Evolutionary conservation across 2,329 filamentous ascomycete species (phyloP), one percentile per base, ranked within the genome.

Genomic region (Escovopsis weberi): DNA sequence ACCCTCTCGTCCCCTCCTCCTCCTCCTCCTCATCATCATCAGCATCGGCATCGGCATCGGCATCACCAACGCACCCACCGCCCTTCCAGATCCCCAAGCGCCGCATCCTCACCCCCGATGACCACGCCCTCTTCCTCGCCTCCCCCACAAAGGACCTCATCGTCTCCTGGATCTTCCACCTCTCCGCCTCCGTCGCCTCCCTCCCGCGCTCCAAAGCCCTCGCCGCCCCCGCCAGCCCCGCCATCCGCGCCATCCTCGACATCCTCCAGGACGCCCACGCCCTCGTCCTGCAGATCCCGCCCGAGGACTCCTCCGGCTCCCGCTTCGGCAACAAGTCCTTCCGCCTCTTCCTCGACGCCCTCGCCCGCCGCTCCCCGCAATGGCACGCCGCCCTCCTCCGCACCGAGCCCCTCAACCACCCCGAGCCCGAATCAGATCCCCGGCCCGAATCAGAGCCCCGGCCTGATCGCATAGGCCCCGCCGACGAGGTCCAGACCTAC

Each of bases 241-340:
- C 70, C 4, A 66, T 93, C 42, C 66, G 67, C 45, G 70, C 73
- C 12, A 74, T 96, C 30, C 60, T 93, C 34, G 56, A 61, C 12
- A 76, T 95, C 18, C 69, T 98, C 10, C 72, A 81, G 32, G 72
- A 80, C 42, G 75, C 83, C 8, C 78, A 85, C 42, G 60, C 66
- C 5, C 68, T 89, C 1, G 70, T 94, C 5, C 64, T 70, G 12
- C 65, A 72, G 41, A 80, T 82, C 41, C 91, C 91, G 1, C 81
- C 91, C 1, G 73, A 89, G 51, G 87, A 96, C 49, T 84, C 88
- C 38, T 82, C 78, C 28, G 87, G 87, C 38, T 94, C 87, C 8
- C 75, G 91, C 26, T 98, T 98, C 59, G 93, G 91, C 38, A 98
- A 98, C 64, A 88, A 87, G 51, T 78, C 83, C 2, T 98, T 98